Conservation (phyloP, 176 grass and related monocot species). For the Juncus effusus region DNA sequence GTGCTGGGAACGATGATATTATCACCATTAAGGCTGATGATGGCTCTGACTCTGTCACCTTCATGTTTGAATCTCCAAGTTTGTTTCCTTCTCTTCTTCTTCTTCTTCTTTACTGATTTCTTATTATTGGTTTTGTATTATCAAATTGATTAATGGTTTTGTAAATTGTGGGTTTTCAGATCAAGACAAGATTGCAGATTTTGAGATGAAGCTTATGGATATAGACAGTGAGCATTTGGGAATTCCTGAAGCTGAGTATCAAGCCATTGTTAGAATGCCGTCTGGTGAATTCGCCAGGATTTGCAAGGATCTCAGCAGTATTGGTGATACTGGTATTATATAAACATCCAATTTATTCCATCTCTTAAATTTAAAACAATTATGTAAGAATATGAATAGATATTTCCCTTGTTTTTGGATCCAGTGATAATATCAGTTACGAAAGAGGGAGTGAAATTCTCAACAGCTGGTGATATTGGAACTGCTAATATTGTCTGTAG, state of each 20-base stretch:
- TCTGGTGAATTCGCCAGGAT: slow-evolving; percentile 73
- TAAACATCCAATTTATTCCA: background rate
- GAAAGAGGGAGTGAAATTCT: slow-evolving; percentile 96
- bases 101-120: background rate
- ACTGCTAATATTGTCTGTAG: slow-evolving; percentile 91
- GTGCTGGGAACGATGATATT: slow-evolving; percentile 85
- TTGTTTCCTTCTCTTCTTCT: background rate
- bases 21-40: slow-evolving; percentile 98
- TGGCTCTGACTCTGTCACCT: slow-evolving; percentile 82
- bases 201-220: slow-evolving; percentile 98
- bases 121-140: background rate
- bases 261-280: slow-evolving; percentile 84
- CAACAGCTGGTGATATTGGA: slow-evolving; percentile 89
- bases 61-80: slow-evolving; percentile 97
- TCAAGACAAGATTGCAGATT: slow-evolving; percentile 87
- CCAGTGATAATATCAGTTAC: slow-evolving; percentile 88
- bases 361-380: background rate
- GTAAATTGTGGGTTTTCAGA: slow-evolving; percentile 16
- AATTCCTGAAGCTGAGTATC: slow-evolving; percentile 88
- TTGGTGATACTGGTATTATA: slow-evolving; percentile 63
- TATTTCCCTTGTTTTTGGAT: background rate
- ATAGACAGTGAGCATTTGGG: slow-evolving; percentile 86
- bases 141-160: too few species aligned
- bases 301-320: slow-evolving; percentile 92
- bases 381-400: background rate